Evolutionary conservation across 164 flowering plant genomes (phyloP), one percentile per base, ranked within the genome.

Genomic region (Dillenia turbinata): DNA sequence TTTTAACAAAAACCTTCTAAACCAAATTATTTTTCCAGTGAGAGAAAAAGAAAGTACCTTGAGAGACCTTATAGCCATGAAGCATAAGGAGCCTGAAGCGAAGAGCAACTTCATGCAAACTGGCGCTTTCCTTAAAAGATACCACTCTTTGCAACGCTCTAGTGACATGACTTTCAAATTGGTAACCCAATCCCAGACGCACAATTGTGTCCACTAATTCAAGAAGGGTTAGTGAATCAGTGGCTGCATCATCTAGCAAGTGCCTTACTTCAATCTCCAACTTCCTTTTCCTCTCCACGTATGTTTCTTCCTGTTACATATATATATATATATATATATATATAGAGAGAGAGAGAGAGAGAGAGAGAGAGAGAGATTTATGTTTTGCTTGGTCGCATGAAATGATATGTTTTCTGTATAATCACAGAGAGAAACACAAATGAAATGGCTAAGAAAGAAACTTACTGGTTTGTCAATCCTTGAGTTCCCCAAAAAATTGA

Each of bases 41-140:
- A n/a, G 12, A 10, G 54, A 47, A 46, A 15, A 49, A 44, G 8
- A 8, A 33, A 1, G 16, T 60, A 79, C 83, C 80, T 66, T 56
- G 63, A 33, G 80, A 67, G 9, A 79, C 60, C 2, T 49, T 10
- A 53, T 49, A 64, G 40, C 80, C 74, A 47, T 73, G 74, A 53
- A 75, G 78, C 17, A 78, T 70, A 3, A 73, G 61, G 11, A 78
- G 69, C 59, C 79, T 67, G 24, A 78, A 78, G 26, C 52, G 11
- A 1, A 76, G 78, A 64, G 78, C 74, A 19, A 63, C 33, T 13
- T 53, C 55, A 67, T 65, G 64, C 0, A 77, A 26, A 44, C 44
- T 52, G 11, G 60, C 22, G 47, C 6, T 10, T 57, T 57, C 10
- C 60, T 12, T 10, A 9, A 26, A 44, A 33, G 40, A 5, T 33